These are phyloP conservation scores for Aegle marmelos DNA, from an alignment of 345 rosid species.

Conservation along the genomic window DNA sequence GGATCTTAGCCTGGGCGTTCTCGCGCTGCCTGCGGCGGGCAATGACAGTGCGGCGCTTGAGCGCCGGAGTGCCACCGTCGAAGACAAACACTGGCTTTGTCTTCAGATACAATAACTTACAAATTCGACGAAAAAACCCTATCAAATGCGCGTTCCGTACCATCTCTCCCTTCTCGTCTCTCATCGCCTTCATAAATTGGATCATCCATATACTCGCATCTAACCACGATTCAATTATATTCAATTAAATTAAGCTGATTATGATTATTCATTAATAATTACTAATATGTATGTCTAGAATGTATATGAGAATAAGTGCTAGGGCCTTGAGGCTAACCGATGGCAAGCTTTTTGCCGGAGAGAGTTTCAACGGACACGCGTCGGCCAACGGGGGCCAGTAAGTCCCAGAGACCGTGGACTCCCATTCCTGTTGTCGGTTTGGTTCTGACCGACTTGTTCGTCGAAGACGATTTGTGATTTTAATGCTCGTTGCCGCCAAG, in stretches of 20 bases:
- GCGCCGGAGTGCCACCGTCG: slow-evolving; percentile 88
- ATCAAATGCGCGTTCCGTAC: slow-evolving; percentile 82
- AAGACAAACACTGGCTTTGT: slow-evolving; percentile 93
- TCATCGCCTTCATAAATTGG: slow-evolving; percentile 97
- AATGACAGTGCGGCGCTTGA: slow-evolving; percentile 90
- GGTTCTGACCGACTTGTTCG: neutral
- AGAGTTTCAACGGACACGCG: slow-evolving; percentile 96
- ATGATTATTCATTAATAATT: neutral
- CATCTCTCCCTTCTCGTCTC: slow-evolving; percentile 96
- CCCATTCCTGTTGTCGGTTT: slow-evolving; percentile 36
- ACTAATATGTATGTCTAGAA: neutral
- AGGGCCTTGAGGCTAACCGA: slow-evolving; percentile 44
- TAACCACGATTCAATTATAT: slow-evolving; percentile 3
- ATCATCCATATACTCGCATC: slow-evolving; percentile 99
- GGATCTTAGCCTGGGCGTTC: slow-evolving; percentile 87
- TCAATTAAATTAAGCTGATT: neutral
- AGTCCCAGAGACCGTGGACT: slow-evolving; percentile 82
- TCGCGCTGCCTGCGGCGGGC: slow-evolving; percentile 90
- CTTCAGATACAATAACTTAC: slow-evolving; percentile 73
- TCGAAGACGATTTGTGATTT: neutral
- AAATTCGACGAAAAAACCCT: slow-evolving; percentile 90
- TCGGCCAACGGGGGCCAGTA: slow-evolving; percentile 86
- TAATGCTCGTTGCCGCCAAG: slow-evolving; percentile 1
- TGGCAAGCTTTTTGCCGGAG: slow-evolving; percentile 78
- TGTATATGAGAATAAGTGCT: neutral